phyloP scores from a whole-genome alignment of 108 stramenopile species.

The Chaetoceros muelleri region DNA sequence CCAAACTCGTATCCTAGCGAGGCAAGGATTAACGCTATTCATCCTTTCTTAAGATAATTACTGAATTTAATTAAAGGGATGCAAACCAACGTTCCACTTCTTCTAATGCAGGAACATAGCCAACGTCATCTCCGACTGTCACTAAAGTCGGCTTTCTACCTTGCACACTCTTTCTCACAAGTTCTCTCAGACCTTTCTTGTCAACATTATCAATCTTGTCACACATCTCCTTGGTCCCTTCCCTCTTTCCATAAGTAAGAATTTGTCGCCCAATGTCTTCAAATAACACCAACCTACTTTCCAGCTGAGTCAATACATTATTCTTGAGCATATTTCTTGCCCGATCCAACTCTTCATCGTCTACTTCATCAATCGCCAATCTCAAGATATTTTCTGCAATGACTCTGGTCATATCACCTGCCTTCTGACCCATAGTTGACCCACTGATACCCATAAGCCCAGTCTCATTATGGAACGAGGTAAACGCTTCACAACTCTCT shows the following conservation, averaged over 20 bases:
- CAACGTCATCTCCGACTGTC: slow-evolving; percentile 68
- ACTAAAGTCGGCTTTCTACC: slow-evolving; percentile 64
- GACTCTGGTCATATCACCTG: slow-evolving; percentile 56
- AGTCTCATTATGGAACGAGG: slow-evolving; percentile 72
- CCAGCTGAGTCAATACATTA: slow-evolving; percentile 94
- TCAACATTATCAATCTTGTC: slow-evolving; percentile 89
- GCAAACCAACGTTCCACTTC: slow-evolving; percentile 66
- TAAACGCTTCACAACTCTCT: slow-evolving; percentile 91
- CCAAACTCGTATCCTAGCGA: too few relatives aligned
- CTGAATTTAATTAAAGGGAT: too few relatives aligned
- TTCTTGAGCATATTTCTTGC: slow-evolving; percentile 97
- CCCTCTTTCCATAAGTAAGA: slow-evolving; percentile 83
- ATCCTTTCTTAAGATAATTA: too few relatives aligned
- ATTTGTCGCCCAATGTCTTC: slow-evolving; percentile 98
- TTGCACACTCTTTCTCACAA: slow-evolving; percentile 58
- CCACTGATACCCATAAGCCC: slow-evolving; percentile 92
- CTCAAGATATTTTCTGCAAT: slow-evolving; percentile 68
- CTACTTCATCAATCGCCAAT: slow-evolving; percentile 58
- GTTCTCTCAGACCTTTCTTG: slow-evolving; percentile 68
- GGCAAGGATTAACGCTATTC: too few relatives aligned
- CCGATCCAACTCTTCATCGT: slow-evolving; percentile 77
- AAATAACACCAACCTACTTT: slow-evolving; percentile 87
- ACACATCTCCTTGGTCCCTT: slow-evolving; percentile 75
- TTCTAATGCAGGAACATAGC: slow-evolving; percentile 53
- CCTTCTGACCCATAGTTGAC: slow-evolving; percentile 31